phyloP scores from a whole-genome alignment of 2,329 filamentous ascomycete genomes.

The Coniochaeta hoffmannii region DNA sequence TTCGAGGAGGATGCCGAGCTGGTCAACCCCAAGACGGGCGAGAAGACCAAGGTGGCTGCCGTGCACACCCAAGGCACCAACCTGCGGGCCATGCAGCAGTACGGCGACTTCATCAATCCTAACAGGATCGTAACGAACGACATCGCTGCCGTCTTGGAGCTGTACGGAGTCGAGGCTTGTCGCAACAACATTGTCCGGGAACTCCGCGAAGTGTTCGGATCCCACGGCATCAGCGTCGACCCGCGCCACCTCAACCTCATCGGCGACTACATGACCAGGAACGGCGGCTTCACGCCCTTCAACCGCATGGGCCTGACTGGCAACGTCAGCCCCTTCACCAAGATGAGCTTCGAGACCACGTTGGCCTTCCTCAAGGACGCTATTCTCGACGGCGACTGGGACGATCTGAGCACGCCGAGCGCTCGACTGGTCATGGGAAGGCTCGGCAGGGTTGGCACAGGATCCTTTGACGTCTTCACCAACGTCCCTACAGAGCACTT shows the following conservation, averaged over 20 bases:
- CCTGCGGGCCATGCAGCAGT: constrained; percentile 82
- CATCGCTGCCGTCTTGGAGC: constrained; percentile 72
- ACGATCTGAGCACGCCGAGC: constrained; percentile 79
- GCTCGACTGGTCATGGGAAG: constrained; percentile 82
- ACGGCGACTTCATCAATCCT: constrained; percentile 77
- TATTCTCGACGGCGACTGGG: constrained; percentile 81
- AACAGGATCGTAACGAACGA: constrained; percentile 88
- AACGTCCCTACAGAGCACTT: constrained; percentile 44
- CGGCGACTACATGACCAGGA: constrained; percentile 95
- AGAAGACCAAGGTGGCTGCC: constrained; percentile 42
- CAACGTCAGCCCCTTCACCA: constrained; percentile 86
- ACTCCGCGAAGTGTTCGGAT: constrained; percentile 75
- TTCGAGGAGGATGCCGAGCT: constrained; percentile 54
- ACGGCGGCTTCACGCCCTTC: constrained; percentile 83
- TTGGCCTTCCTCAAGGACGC: constrained; percentile 90
- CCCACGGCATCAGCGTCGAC: constrained; percentile 90
- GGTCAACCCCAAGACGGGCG: constrained; percentile 37
- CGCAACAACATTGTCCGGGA: constrained; percentile 82
- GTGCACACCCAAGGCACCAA: constrained; percentile 83
- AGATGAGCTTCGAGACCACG: constrained; percentile 99
- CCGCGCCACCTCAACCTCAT: constrained; percentile 90
- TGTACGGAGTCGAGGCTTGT: constrained; percentile 91
- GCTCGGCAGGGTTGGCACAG: constrained; percentile 78
- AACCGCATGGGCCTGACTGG: constrained; percentile 82
- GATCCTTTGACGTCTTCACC: constrained; percentile 81